Percentiles rank a stretch among this genome's conserved stretches.
phyloP scores from a whole-genome alignment of 306 rosid species.

The Begonia masoniana region DNA sequence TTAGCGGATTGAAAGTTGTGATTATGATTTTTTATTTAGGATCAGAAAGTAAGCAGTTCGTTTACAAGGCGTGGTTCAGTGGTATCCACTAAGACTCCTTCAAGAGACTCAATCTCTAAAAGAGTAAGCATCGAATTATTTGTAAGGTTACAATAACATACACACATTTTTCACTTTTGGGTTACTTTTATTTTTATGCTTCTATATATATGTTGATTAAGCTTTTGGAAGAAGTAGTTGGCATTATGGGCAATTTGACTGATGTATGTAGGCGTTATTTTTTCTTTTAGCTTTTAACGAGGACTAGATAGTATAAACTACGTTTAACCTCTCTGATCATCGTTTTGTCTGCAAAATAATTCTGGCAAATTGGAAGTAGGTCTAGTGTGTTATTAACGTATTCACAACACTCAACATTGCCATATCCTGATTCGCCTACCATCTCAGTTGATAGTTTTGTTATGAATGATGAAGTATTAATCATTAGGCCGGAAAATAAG shows the following conservation, averaged over 20 bases:
- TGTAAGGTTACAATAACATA: background rate
- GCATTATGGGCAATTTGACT: too few relatives aligned
- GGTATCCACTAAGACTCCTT: conserved; percentile 83
- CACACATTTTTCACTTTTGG: background rate
- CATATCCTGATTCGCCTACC: too few relatives aligned
- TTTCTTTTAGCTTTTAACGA: too few relatives aligned
- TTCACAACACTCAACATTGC: too few relatives aligned
- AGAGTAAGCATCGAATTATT: conserved; percentile 26
- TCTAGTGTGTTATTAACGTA: too few relatives aligned
- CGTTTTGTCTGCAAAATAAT: too few relatives aligned
- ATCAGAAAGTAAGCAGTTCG: conserved; percentile 68
- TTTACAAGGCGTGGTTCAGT: conserved; percentile 82
- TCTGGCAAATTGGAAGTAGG: too few relatives aligned
- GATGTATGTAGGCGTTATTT: too few relatives aligned
- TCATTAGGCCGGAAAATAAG: background rate
- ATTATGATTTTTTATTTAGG: conserved; percentile 31
- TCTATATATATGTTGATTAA: background rate
- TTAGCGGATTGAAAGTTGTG: background rate
- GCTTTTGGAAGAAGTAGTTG: too few relatives aligned
- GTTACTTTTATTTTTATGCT: background rate
- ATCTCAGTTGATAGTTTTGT: too few relatives aligned
- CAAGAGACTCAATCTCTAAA: conserved; percentile 55
- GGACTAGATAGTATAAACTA: too few relatives aligned
- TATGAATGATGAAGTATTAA: background rate
- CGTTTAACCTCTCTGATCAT: too few relatives aligned